Conservation (phyloP, 1,284 basidiomycete genomes). For the Vanrija pseudolonga region DNA sequence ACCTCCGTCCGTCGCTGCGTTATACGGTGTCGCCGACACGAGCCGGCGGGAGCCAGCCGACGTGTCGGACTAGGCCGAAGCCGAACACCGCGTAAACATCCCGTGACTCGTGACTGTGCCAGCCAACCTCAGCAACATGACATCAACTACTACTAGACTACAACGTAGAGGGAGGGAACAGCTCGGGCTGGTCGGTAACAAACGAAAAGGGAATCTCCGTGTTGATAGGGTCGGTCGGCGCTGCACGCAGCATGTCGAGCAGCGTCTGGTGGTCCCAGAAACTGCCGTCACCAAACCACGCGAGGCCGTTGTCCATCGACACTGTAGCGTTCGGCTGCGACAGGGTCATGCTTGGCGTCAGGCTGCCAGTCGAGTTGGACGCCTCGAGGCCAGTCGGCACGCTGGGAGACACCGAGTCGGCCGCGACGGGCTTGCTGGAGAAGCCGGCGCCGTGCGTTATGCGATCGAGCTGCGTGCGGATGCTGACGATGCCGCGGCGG, state of each 20-base stretch:
- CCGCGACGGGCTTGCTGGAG: neutral
- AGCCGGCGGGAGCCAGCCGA: too few relatives aligned
- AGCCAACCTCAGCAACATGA: too few relatives aligned
- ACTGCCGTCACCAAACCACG: constrained; percentile 8
- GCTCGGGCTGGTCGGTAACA: neutral
- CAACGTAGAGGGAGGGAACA: neutral
- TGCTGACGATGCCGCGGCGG: constrained; percentile 10
- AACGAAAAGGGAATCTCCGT: constrained; percentile 21
- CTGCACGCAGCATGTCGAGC: constrained; percentile 14
- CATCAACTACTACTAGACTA: too few relatives aligned
- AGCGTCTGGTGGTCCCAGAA: constrained; percentile 15
- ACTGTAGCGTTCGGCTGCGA: neutral
- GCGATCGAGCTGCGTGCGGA: constrained; percentile 11
- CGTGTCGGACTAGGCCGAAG: too few relatives aligned
- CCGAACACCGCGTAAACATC: too few relatives aligned
- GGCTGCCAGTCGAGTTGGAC: too few relatives aligned
- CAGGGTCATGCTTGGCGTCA: too few relatives aligned
- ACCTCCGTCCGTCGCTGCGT: too few relatives aligned
- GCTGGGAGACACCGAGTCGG: neutral
- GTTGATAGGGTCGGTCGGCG: constrained; percentile 4
- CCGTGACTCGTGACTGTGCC: too few relatives aligned
- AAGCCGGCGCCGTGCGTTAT: neutral
- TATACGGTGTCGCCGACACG: too few relatives aligned
- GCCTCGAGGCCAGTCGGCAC: too few relatives aligned
- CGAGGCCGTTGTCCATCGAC: neutral